Evolutionary conservation across 495 filamentous ascomycete species (phyloP).

Genomic region (Penicillium goetzii): DNA sequence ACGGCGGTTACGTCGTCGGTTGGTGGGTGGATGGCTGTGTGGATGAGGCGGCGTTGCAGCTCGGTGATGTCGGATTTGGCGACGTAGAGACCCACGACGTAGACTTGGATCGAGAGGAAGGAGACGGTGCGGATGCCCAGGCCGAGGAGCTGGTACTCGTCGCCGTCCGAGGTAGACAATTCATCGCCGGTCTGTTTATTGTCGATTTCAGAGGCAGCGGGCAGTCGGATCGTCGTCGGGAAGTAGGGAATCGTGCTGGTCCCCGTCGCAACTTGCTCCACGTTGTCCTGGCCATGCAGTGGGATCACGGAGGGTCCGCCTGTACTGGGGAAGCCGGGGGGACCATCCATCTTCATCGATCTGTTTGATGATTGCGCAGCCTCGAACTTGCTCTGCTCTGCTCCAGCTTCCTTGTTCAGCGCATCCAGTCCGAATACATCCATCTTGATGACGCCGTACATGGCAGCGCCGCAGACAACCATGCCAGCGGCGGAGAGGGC

Average conservation of each 20-base stretch:
- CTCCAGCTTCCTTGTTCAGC: slow-evolving; percentile 10
- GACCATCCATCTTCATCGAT: slow-evolving; percentile 46
- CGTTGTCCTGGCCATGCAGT: slow-evolving; percentile 57
- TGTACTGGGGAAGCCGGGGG: slow-evolving; percentile 39
- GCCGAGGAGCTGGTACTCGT: slow-evolving; percentile 85
- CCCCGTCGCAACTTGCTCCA: slow-evolving; percentile 76
- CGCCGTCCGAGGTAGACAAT: slow-evolving; percentile 36
- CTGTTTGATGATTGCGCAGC: slow-evolving; percentile 13
- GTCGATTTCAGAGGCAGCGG: slow-evolving; percentile 42
- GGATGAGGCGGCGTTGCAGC: slow-evolving; percentile 60
- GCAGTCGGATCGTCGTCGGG: slow-evolving; percentile 70
- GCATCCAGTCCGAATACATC: slow-evolving; percentile 45
- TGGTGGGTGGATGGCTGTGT: slow-evolving; percentile 44
- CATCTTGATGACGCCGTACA: slow-evolving; percentile 46
- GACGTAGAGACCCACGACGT: slow-evolving; percentile 90
- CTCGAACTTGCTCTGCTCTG: slow-evolving; percentile 13
- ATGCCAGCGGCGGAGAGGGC: slow-evolving; percentile 43
- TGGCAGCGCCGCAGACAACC: slow-evolving; percentile 36
- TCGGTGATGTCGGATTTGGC: slow-evolving; percentile 71
- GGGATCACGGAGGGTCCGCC: slow-evolving; percentile 44
- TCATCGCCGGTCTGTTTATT: slow-evolving; percentile 47
- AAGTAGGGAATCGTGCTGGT: slow-evolving; percentile 82
- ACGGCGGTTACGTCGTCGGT: slow-evolving; percentile 47
- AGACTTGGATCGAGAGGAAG: slow-evolving; percentile 89
- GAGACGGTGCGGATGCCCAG: slow-evolving; percentile 87